Percentiles rank a stretch among this genome's conserved stretches.
Conservation (phyloP, 495 filamentous ascomycete species). For the Penicillium bialowiezense region DNA sequence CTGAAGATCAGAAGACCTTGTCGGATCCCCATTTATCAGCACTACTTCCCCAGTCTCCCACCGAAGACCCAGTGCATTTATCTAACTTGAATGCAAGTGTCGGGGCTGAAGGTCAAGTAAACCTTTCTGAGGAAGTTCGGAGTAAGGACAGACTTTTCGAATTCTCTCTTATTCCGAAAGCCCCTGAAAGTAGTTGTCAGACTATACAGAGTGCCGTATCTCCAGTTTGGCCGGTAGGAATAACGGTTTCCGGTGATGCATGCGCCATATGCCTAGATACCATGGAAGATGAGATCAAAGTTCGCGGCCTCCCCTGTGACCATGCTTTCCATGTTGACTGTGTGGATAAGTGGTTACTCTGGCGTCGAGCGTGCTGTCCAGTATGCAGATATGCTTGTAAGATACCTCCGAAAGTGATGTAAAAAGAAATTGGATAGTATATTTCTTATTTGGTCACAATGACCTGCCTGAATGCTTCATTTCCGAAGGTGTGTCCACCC, state of each 20-base stretch:
- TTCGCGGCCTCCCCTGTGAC: conserved; percentile 4
- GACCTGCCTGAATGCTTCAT: too few species aligned
- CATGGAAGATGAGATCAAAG: conserved; percentile 2
- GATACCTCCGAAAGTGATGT: too few species aligned
- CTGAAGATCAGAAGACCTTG: not conserved
- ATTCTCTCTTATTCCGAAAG: not conserved
- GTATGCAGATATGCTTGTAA: too few species aligned
- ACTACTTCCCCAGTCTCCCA: not conserved
- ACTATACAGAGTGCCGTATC: not conserved
- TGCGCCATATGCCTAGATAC: conserved; percentile 6
- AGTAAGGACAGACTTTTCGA: not conserved
- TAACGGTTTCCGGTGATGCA: conserved; percentile 1
- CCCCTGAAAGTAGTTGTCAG: not conserved
- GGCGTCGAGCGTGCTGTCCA: conserved; percentile 5
- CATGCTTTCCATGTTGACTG: conserved; percentile 7
- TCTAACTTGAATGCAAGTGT: not conserved
- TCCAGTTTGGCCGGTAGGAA: not conserved
- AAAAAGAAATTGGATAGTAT: too few species aligned
- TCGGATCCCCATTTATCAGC: not conserved
- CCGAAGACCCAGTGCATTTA: conserved; percentile 1
- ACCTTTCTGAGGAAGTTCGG: not conserved
- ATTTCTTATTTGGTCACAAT: too few species aligned
- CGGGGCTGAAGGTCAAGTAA: not conserved
- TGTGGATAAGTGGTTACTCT: conserved; percentile 7
- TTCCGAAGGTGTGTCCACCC: too few species aligned